A percentile compares a stretch with the other conserved stretches of the same genome.
These are phyloP conservation scores for Gelatoporia subvermispora DNA, from an alignment of 768 basidiomycete genomes.

Conservation along the genomic window DNA sequence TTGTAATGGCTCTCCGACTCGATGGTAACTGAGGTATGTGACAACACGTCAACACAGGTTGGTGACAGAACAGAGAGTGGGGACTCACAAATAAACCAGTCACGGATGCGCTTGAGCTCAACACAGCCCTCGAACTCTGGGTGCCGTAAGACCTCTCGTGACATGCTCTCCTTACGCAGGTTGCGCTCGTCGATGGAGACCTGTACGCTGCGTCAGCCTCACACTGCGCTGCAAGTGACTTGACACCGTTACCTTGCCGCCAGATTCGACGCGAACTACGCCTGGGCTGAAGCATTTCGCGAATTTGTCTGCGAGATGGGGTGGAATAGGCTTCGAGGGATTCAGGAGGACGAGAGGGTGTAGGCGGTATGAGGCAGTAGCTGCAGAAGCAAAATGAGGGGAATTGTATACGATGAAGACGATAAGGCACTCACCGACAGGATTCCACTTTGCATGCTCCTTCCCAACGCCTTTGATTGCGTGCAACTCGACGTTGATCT, in stretches of 20 bases:
- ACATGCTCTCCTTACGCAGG: conserved; percentile 84
- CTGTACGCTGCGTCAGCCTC: not conserved
- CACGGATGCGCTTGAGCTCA: conserved; percentile 78
- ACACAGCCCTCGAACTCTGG: conserved; percentile 85
- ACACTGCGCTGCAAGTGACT: too few relatives aligned
- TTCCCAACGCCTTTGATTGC: conserved; percentile 90
- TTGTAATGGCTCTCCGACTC: conserved; percentile 89
- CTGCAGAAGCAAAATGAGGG: conserved; percentile 34
- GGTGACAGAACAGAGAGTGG: not conserved
- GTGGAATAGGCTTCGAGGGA: conserved; percentile 70
- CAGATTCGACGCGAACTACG: conserved; percentile 60
- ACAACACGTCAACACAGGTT: not conserved
- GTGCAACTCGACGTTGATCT: conserved; percentile 79
- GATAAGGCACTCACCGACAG: conserved; percentile 63
- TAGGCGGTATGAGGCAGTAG: conserved; percentile 93
- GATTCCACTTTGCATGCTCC: conserved; percentile 95
- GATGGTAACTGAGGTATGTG: conserved; percentile 57
- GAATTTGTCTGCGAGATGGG: conserved; percentile 76
- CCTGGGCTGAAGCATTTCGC: conserved; percentile 83
- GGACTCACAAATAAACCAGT: conserved; percentile 87
- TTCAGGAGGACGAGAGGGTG: conserved; percentile 75
- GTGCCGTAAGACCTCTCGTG: conserved; percentile 87
- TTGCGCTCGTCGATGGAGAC: conserved; percentile 59
- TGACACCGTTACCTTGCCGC: conserved; percentile 34
- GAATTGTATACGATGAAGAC: too few relatives aligned